Conservation (phyloP, 306 rosid genomes). For the Rubus parviflorus region DNA sequence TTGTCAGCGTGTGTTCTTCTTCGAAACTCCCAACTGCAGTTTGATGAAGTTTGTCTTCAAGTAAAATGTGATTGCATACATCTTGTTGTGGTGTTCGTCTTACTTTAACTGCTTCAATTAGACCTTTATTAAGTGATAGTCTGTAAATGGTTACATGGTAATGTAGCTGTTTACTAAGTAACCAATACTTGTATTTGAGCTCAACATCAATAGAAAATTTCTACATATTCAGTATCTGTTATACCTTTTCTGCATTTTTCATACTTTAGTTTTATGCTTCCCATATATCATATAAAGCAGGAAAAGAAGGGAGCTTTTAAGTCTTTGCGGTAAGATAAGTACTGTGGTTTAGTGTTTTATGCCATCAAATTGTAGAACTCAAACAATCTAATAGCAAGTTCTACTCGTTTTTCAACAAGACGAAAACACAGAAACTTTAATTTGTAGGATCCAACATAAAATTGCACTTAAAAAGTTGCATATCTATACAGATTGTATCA, state of each 20-base stretch:
- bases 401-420: not conserved
- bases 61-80: not conserved
- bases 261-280: not conserved
- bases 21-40: not conserved
- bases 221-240: not conserved
- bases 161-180: not conserved
- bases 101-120: not conserved
- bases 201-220: not conserved
- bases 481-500: not conserved
- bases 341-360: not conserved
- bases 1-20: not conserved
- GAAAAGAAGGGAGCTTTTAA: too few relatives aligned
- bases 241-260: not conserved
- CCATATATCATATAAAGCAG: not conserved
- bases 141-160: not conserved
- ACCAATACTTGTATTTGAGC: not conserved
- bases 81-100: too few relatives aligned
- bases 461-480: not conserved
- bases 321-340: not conserved
- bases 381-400: not conserved
- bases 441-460: not conserved
- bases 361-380: not conserved
- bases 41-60: not conserved
- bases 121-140: not conserved
- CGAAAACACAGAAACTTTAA: not conserved